phyloP scores from a whole-genome alignment of 495 filamentous ascomycete genomes.

The Podospora fimiseda region DNA sequence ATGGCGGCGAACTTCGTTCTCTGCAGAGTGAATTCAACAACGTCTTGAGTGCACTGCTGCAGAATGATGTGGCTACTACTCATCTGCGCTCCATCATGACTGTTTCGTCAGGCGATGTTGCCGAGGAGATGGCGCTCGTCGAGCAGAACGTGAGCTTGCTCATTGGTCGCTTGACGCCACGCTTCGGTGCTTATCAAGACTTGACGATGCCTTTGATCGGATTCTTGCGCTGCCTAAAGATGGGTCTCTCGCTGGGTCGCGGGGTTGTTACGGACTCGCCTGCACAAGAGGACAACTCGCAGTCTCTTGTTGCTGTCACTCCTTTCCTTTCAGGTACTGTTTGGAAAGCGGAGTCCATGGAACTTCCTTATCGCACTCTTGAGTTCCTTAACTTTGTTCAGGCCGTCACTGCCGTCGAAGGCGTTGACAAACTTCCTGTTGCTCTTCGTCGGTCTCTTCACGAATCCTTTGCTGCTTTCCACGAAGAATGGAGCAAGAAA shows the following conservation, averaged over 20 bases:
- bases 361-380: slow-evolving; percentile 35
- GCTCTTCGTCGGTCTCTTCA: slow-evolving; percentile 32
- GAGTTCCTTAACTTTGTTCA: slow-evolving; percentile 41
- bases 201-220: slow-evolving; percentile 70
- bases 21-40: slow-evolving; percentile 79
- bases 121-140: slow-evolving; percentile 50
- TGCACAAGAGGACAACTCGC: slow-evolving; percentile 22
- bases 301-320: slow-evolving; percentile 44
- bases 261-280: slow-evolving; percentile 26
- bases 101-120: slow-evolving; percentile 18
- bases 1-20: slow-evolving; percentile 55
- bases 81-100: slow-evolving; percentile 27
- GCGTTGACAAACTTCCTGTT: slow-evolving; percentile 30
- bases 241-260: slow-evolving; percentile 60
- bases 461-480: slow-evolving; percentile 61
- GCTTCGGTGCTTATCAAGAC: slow-evolving; percentile 76
- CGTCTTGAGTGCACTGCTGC: slow-evolving; percentile 59
- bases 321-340: slow-evolving; percentile 57
- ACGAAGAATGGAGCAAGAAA: slow-evolving; percentile 68
- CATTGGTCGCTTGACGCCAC: slow-evolving; percentile 53
- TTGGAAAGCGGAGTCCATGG: slow-evolving; percentile 12
- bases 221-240: slow-evolving; percentile 72
- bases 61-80: slow-evolving; percentile 44
- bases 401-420: slow-evolving; percentile 37
- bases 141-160: slow-evolving; percentile 68